Evolutionary conservation across 2,329 filamentous ascomycete species (phyloP).

Genomic region (Berkeleyomyces rouxiae): DNA sequence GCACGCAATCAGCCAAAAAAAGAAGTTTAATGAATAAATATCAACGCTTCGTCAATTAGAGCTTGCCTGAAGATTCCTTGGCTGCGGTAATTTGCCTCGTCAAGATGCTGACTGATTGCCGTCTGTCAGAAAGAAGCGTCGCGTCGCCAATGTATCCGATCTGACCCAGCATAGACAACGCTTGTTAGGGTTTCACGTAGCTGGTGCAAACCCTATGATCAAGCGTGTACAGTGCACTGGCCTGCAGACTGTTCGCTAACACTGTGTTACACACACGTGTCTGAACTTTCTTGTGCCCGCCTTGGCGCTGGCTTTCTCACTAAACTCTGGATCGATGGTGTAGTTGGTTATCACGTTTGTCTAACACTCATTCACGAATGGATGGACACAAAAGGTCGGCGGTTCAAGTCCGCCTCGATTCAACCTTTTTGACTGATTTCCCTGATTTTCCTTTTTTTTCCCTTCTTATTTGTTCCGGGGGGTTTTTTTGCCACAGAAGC

Average conservation of each 20-base stretch:
- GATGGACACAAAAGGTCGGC: no score
- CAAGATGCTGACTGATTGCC: no score
- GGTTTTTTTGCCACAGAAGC: not conserved
- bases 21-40: no score
- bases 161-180: no score
- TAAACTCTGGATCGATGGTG: constrained; percentile 4
- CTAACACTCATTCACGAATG: no score
- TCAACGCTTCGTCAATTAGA: no score
- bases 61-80: no score
- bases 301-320: not conserved
- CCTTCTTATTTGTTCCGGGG: not conserved
- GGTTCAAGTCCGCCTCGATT: constrained; percentile 2
- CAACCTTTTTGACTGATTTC: not conserved
- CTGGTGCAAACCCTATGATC: not conserved
- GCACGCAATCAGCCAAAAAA: no score
- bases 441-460: not conserved
- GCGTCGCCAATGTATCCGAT: no score
- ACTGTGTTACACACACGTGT: not conserved
- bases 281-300: not conserved
- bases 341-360: not conserved
- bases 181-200: no score
- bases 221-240: not conserved
- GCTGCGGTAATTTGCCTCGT: no score
- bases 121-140: no score
- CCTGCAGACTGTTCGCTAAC: not conserved